Percentiles rank a stretch among this genome's conserved stretches.
Conservation (phyloP, 73 alveolate species). For the Tetrahymena malaccensis region DNA sequence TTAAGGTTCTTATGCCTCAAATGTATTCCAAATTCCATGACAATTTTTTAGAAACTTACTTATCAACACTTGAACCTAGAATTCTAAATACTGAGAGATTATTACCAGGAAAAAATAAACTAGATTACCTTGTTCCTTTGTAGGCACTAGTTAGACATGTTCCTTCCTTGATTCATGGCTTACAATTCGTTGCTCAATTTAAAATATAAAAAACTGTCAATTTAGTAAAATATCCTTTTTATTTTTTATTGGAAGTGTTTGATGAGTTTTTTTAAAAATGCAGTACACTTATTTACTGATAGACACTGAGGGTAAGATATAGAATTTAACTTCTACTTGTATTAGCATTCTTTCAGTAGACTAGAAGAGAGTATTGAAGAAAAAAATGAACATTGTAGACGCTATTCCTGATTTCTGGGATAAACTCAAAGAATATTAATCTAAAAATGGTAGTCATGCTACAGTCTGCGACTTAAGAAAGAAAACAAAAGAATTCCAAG, state of each 20-base stretch:
- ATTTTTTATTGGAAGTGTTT: neutral
- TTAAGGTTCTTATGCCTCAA: slow-evolving; percentile 16
- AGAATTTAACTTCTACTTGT: neutral
- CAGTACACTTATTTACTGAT: neutral
- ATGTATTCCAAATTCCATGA: slow-evolving; percentile 32
- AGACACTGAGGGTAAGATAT: neutral
- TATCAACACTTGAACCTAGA: slow-evolving; percentile 33
- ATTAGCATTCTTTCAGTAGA: neutral
- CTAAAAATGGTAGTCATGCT: neutral
- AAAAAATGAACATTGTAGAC: neutral
- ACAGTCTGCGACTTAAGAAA: neutral
- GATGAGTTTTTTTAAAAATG: neutral
- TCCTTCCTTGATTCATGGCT: slow-evolving; percentile 42
- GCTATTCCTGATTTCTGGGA: neutral
- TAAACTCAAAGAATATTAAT: neutral
- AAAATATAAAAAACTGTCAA: neutral
- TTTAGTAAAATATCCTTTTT: neutral
- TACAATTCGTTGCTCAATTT: slow-evolving; percentile 15
- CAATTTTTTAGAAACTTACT: slow-evolving; percentile 25
- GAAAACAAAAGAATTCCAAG: neutral
- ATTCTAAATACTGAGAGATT: slow-evolving; percentile 20
- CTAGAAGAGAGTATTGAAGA: neutral
- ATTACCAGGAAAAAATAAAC: slow-evolving; percentile 23
- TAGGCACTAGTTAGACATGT: slow-evolving; percentile 24
- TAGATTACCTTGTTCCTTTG: slow-evolving; percentile 30